phyloP scores from a whole-genome alignment of 148 eudicot genomes.

The Pouteria glomerata region DNA sequence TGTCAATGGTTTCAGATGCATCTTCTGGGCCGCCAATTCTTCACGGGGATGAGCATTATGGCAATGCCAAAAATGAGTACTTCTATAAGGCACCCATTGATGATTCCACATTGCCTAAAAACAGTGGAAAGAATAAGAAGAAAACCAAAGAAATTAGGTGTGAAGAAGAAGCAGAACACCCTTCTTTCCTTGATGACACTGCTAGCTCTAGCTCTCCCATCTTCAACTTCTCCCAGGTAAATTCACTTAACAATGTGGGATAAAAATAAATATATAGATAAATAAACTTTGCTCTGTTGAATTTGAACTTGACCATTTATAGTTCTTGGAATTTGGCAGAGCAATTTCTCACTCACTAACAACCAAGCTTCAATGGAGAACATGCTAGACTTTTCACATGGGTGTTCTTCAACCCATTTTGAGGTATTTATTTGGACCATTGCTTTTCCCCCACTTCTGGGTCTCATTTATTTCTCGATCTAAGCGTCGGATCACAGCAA shows the following conservation, averaged over 20 bases:
- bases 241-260: too few relatives aligned
- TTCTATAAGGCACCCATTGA: not conserved
- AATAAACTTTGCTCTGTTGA: not conserved
- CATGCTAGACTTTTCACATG: conserved; percentile 38
- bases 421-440: conserved; percentile 16
- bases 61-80: conserved; percentile 4
- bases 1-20: conserved; percentile 78
- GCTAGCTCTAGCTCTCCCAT: conserved; percentile 69
- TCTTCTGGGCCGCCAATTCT: conserved; percentile 61
- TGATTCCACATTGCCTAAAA: conserved; percentile 5
- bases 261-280: too few relatives aligned
- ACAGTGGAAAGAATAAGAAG: conserved; percentile 11
- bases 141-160: conserved; percentile 8
- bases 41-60: conserved; percentile 19
- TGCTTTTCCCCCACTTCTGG: too few relatives aligned
- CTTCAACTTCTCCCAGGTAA: conserved; percentile 32
- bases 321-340: conserved; percentile 15
- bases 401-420: conserved; percentile 31
- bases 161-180: conserved; percentile 15
- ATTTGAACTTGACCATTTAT: not conserved
- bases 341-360: conserved; percentile 15
- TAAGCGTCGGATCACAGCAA: not conserved
- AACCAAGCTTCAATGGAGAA: conserved; percentile 24
- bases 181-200: conserved; percentile 59
- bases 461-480: not conserved